These are phyloP conservation scores for Peronospora belbahrii DNA, from an alignment of 352 stramenopile species.

Conservation along the genomic window DNA sequence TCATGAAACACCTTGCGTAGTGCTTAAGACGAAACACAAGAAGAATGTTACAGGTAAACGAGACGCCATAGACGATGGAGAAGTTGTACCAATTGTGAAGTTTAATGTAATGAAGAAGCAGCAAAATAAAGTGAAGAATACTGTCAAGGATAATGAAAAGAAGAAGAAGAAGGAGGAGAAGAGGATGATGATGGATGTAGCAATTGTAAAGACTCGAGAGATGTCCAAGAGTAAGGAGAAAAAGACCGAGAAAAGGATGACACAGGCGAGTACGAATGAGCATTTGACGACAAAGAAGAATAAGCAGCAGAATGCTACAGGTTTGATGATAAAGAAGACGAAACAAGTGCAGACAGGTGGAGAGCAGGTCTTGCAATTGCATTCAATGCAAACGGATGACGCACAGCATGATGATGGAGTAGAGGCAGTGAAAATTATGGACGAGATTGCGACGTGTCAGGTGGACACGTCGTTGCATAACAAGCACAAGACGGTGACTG, in stretches of 20 bases:
- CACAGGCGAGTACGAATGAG: not conserved
- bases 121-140: constrained; percentile 8
- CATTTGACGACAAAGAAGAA: constrained; percentile 2
- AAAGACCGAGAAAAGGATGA: constrained; percentile 1
- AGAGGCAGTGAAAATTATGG: constrained; percentile 28
- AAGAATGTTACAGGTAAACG: constrained; percentile 10
- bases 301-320: constrained; percentile 1
- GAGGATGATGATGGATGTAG: constrained; percentile 6
- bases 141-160: constrained; percentile 6
- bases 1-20: constrained; percentile 24
- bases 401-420: constrained; percentile 10
- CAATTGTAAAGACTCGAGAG: constrained; percentile 8
- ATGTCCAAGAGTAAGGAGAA: not conserved
- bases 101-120: constrained; percentile 22
- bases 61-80: constrained; percentile 14
- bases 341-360: not conserved
- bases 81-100: constrained; percentile 31
- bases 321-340: constrained; percentile 8
- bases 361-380: constrained; percentile 2
- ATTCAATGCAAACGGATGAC: constrained; percentile 4
- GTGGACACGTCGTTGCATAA: constrained; percentile 3
- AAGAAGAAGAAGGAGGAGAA: constrained; percentile 9
- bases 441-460: constrained; percentile 18
- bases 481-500: constrained; percentile 11
- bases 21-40: constrained; percentile 37